Percentiles rank a stretch among this genome's conserved stretches.
Evolutionary conservation across 2,329 filamentous ascomycete species (phyloP).

Genomic region (Mycogone perniciosa): DNA sequence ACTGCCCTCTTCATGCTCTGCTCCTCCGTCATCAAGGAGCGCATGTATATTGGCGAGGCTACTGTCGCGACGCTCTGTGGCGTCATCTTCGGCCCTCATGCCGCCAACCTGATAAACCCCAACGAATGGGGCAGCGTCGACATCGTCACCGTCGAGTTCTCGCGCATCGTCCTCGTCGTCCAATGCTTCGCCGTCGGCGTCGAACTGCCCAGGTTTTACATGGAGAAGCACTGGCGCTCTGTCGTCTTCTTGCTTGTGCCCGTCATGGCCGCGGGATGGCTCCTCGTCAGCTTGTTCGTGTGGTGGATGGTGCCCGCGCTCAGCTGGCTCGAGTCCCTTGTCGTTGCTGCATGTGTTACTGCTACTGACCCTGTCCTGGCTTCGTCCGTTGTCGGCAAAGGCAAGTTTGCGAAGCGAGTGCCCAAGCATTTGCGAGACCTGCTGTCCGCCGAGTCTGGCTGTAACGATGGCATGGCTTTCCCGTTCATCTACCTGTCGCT

Average conservation of each 20-base stretch:
- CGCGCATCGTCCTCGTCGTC: conserved; percentile 80
- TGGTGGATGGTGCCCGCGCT: conserved; percentile 81
- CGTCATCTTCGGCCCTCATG: conserved; percentile 83
- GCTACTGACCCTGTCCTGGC: conserved; percentile 95
- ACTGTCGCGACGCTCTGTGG: conserved; percentile 86
- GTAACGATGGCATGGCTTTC: conserved; percentile 99
- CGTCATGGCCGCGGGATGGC: conserved; percentile 96
- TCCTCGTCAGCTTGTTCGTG: conserved; percentile 85
- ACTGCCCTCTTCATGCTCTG: conserved; percentile 98
- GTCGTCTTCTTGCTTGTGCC: conserved; percentile 82
- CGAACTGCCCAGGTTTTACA: conserved; percentile 87
- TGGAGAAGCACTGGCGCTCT: conserved; percentile 96
- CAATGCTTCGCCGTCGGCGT: conserved; percentile 91
- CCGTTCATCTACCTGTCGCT: conserved; percentile 91
- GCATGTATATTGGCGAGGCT: conserved; percentile 96
- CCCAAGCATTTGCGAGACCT: conserved; percentile 96
- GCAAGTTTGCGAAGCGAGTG: conserved; percentile 95
- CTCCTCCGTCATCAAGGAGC: conserved; percentile 96
- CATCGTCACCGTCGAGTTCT: conserved; percentile 83
- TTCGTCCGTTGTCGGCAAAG: conserved; percentile 96
- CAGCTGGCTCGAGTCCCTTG: conserved; percentile 84
- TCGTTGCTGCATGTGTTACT: conserved; percentile 86
- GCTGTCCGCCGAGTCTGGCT: conserved; percentile 92
- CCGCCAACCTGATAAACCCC: conserved; percentile 73
- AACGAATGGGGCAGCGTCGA: conserved; percentile 74